Percentiles rank a stretch among this genome's conserved stretches.
phyloP scores from a whole-genome alignment of 768 basidiomycete species.

The Xerocomellus amylosporus region DNA sequence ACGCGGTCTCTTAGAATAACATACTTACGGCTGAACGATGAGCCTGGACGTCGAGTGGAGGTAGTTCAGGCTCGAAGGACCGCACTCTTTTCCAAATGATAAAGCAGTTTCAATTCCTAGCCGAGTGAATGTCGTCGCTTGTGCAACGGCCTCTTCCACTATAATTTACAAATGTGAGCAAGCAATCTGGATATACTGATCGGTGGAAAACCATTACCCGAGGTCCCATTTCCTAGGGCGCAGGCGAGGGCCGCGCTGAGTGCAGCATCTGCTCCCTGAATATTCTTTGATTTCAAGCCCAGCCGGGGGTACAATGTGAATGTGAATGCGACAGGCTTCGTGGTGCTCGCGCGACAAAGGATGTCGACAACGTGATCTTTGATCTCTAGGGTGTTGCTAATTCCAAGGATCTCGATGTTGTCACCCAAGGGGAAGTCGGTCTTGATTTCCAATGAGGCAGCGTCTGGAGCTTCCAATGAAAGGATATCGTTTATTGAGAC shows the following conservation, averaged over 20 bases:
- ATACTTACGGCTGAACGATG: constrained; percentile 1
- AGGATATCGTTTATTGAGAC: background rate
- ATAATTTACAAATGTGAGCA: background rate
- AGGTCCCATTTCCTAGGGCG: background rate
- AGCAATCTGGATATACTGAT: background rate
- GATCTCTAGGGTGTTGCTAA: background rate
- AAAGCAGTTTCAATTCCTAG: background rate
- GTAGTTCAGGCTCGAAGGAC: background rate
- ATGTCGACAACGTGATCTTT: background rate
- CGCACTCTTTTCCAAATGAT: background rate
- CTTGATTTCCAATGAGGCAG: background rate
- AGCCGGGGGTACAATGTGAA: background rate
- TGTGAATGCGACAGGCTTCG: background rate
- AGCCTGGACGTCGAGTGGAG: background rate
- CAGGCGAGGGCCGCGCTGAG: background rate
- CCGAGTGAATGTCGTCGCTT: background rate
- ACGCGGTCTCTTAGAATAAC: background rate
- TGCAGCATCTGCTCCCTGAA: background rate
- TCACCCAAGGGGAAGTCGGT: constrained; percentile 1
- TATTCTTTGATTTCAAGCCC: background rate
- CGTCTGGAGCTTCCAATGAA: background rate
- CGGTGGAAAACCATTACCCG: background rate
- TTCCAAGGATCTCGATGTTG: constrained; percentile 1
- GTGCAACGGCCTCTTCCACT: background rate
- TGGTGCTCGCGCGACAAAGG: background rate